Conservation (phyloP, 2,329 filamentous ascomycete species). For the Cordyceps militaris region DNA sequence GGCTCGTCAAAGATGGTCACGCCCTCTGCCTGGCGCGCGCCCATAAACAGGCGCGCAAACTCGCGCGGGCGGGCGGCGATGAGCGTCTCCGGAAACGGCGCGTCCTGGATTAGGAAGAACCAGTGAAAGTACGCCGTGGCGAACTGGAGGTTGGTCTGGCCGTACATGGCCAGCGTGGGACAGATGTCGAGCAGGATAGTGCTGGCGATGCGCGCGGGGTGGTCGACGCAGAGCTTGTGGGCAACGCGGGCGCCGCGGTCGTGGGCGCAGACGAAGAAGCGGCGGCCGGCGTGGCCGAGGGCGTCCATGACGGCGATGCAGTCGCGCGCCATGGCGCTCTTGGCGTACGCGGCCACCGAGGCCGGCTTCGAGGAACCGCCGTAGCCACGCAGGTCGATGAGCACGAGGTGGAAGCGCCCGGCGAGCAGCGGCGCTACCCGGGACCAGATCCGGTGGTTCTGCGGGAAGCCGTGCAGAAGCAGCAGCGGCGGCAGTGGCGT, state of each 20-base stretch:
- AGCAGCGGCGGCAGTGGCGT: constrained; percentile 33
- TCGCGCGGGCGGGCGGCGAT: constrained; percentile 31
- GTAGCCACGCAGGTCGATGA: constrained; percentile 45
- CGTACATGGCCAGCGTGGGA: constrained; percentile 49
- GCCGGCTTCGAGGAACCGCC: constrained; percentile 41
- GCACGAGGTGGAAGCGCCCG: constrained; percentile 34
- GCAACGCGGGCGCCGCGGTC: constrained; percentile 50
- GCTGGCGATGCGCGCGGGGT: constrained; percentile 32
- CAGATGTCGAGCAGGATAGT: constrained; percentile 45
- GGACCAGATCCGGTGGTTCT: constrained; percentile 47
- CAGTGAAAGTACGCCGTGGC: constrained; percentile 50
- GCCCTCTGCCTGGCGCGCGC: constrained; percentile 23
- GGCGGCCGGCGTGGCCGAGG: constrained; percentile 26
- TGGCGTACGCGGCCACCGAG: constrained; percentile 32
- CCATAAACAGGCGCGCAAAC: constrained; percentile 37
- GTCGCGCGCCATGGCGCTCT: constrained; percentile 43
- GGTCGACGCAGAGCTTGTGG: constrained; percentile 46
- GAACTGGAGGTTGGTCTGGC: constrained; percentile 33
- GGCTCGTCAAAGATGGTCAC: constrained; percentile 28
- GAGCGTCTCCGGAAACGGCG: constrained; percentile 44
- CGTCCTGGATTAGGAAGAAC: constrained; percentile 49
- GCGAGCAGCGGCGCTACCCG: constrained; percentile 33
- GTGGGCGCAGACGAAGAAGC: constrained; percentile 46
- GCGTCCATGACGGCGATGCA: constrained; percentile 38
- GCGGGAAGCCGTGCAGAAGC: constrained; percentile 46